Evolutionary conservation across 495 filamentous ascomycete genomes (phyloP), one percentile per base, ranked within the genome.

Genomic region (Penicillium subrubescens): DNA sequence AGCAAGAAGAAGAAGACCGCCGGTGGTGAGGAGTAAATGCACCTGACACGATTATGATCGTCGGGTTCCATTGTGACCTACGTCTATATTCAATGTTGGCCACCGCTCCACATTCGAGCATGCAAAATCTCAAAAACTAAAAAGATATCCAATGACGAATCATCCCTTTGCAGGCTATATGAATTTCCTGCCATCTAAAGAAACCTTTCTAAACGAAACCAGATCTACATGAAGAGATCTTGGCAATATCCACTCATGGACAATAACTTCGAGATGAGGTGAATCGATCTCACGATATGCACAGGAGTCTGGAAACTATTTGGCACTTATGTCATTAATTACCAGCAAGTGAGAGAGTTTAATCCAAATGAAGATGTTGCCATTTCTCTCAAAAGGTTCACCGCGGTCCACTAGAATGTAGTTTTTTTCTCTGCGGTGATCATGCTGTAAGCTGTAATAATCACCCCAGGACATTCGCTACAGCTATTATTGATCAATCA

Each of bases 1-100:
- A 88, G 85, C 74, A 96, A 94, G 83, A 92, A 94, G 81, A 95
- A 95, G 86, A 96, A 94, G 91, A 90, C 87, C 59, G 86, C 89
- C 53, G 86, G 82, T 62, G 85, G 86, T 44, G 84, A 89, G 7
- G 87, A 90, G 75, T 88, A 83, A 78, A 72, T 69, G 63, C 43
- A 63, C 48, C 19, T 53, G 50, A 64, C 31, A 50, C 43, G 29
- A 71, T 23, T 29, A 41, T 27, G 23, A 23, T 57, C 52, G 44
- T 67, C 66, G 65, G 21, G 25, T 50, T 61, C 60, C 57, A 19
- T 19, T 59, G 35, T 65, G 63, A 62, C 53, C 60, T 59, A 65
- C 55, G 59, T 51, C 34, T 27, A 56, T 67, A 57, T 53, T 66
- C 46, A 15, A 61, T 61, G 59, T 54, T 62, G 66, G 57, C 61